These are phyloP conservation scores for Colletotrichum euphorbiae DNA, from an alignment of 2,329 filamentous ascomycete genomes.

Conservation along the genomic window DNA sequence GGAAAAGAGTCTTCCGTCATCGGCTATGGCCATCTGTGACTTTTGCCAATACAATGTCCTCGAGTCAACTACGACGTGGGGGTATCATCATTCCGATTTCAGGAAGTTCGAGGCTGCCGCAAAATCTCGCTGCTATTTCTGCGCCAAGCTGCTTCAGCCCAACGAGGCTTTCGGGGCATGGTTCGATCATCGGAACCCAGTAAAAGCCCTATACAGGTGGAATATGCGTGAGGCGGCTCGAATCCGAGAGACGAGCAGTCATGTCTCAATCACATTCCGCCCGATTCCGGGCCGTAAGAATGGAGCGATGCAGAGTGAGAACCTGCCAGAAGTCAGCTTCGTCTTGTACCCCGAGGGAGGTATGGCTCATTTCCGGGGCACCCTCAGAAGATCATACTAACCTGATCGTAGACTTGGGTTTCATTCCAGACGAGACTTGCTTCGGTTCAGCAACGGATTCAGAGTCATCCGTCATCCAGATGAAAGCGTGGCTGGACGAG, in stretches of 20 bases:
- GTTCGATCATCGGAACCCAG: conserved; percentile 8
- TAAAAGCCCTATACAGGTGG: conserved; percentile 16
- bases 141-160: background rate
- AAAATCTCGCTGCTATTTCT: conserved; percentile 9
- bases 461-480: background rate
- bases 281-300: background rate
- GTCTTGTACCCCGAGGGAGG: conserved; percentile 14
- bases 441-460: conserved; percentile 5
- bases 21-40: background rate
- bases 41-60: conserved; percentile 9
- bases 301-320: background rate
- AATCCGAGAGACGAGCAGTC: conserved; percentile 12
- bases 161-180: background rate
- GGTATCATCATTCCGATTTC: conserved; percentile 2
- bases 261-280: conserved; percentile 10
- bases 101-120: background rate
- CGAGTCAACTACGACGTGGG: conserved; percentile 2
- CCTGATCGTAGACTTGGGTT: background rate
- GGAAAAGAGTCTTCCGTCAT: too few relatives aligned
- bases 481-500: conserved; percentile 35
- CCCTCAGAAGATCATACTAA: background rate
- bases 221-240: background rate
- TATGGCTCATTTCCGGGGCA: background rate
- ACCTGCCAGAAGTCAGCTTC: conserved; percentile 16
- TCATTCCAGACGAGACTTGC: background rate